Evolutionary conservation across 371 early-diverging fungal species (phyloP).

Genomic region (Blakeslea trispora): DNA sequence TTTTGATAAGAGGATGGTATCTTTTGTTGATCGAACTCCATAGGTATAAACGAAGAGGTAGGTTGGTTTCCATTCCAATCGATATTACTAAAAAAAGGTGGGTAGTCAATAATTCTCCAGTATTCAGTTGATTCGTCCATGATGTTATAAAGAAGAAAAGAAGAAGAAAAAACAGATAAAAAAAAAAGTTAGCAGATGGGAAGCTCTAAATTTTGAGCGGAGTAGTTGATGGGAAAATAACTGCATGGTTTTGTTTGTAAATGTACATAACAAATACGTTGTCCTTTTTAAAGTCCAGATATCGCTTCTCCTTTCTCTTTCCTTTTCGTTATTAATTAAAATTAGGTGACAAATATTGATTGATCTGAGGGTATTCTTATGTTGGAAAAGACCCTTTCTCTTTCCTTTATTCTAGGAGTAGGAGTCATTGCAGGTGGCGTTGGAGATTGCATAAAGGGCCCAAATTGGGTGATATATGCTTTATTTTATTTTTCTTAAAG

Average conservation of each 20-base stretch:
- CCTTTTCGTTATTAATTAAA: too few species aligned
- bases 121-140: constrained; percentile 28
- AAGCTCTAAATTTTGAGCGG: constrained; percentile 4
- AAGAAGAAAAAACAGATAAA: constrained; percentile 9
- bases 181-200: not conserved
- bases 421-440: too few species aligned
- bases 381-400: too few species aligned
- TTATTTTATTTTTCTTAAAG: too few species aligned
- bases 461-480: too few species aligned
- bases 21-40: constrained; percentile 18
- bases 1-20: constrained; percentile 15
- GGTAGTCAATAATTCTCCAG: constrained; percentile 18
- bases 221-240: not conserved
- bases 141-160: not conserved
- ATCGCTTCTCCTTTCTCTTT: too few species aligned
- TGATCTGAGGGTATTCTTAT: too few species aligned
- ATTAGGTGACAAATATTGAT: too few species aligned
- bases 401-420: too few species aligned
- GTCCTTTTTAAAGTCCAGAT: too few species aligned
- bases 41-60: constrained; percentile 12
- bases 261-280: not conserved
- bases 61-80: constrained; percentile 21
- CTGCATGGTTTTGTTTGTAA: not conserved
- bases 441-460: too few species aligned
- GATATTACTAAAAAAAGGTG: constrained; percentile 23